These are phyloP conservation scores for Pseudocercospora ulei DNA, from an alignment of 2,329 filamentous ascomycete genomes.

Conservation along the genomic window DNA sequence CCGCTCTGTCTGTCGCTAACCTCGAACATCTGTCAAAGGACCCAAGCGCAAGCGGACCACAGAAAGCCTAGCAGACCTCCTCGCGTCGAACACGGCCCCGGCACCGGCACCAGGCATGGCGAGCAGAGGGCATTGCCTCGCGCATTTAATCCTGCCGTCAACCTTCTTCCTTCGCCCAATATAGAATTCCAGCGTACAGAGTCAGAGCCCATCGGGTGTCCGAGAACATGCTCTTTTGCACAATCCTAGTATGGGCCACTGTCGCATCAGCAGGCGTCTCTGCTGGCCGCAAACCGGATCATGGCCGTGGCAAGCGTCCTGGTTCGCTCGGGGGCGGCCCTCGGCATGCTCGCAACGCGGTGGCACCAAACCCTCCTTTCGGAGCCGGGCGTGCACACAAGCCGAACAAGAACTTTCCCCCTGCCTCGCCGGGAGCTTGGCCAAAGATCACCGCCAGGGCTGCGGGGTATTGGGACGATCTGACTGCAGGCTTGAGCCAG, in stretches of 20 bases:
- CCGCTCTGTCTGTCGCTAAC: too few relatives aligned
- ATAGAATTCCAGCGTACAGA: too few relatives aligned
- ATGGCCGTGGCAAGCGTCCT: neutral
- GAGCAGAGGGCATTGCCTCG: too few relatives aligned
- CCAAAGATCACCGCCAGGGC: slow-evolving; percentile 4
- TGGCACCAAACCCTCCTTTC: neutral
- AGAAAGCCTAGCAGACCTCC: neutral
- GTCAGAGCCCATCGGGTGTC: slow-evolving; percentile 13
- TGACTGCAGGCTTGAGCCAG: neutral
- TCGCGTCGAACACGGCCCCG: too few relatives aligned
- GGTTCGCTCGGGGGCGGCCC: neutral
- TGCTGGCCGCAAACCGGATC: slow-evolving; percentile 1
- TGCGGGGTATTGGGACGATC: slow-evolving; percentile 3
- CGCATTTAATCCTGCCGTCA: neutral
- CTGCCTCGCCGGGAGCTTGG: neutral
- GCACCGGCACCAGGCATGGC: too few relatives aligned
- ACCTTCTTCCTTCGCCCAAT: slow-evolving; percentile 30
- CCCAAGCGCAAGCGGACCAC: neutral
- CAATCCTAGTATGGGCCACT: slow-evolving; percentile 4
- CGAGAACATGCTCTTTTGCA: slow-evolving; percentile 21
- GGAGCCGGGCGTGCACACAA: neutral
- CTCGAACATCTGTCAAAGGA: neutral
- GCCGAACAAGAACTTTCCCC: neutral
- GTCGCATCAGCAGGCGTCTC: slow-evolving; percentile 10
- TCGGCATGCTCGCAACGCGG: neutral